Base-by-base conservation (phyloP, 441 rosid species). In the Gossypium gossypioides region DNA sequence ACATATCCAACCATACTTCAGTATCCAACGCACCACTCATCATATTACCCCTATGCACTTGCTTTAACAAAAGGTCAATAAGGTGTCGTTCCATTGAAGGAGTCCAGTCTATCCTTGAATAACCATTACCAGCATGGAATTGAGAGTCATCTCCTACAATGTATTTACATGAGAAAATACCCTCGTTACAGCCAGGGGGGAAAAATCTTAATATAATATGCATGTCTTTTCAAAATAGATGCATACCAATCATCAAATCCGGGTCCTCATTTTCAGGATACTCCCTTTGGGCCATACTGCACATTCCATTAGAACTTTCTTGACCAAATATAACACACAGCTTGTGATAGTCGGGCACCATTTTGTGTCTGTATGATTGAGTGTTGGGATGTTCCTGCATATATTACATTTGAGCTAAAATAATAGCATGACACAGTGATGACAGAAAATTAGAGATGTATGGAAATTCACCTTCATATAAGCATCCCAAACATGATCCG, bases 61-160 rank as follows among this genome's bases (percentile, higher is more conserved):
- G 83, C 75, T 79, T 78, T 78, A 85, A 79, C 85, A 82, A 76
- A 61, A 85, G 79, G 77, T 85, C 88, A 61, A 86, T 79, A 71
- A 85, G 80, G 77, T 83, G 57, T 15, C 87, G 84, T 34, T 80
- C 82, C 84, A 85, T 83, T 5, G 66, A 51, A 66, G 88, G 85
- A 2, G 85, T 85, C 88, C 88, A 85, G 63, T 73, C 78, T 52
- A 76, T 50, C 32, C 34, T 62, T 6, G 74, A 81, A 65, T 46
- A 69, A 78, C 73, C 80, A 18, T 77, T 75, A 71, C 78, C 65
- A 15, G 52, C 76, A 74, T 44, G 54, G 56, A 58, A 64, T 65
- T 71, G 77, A 52, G 22, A 34, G 9, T 78, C 82, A 56, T 73
- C 82, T 69, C 82, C 83, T 79, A 72, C 71, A 70, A 80, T 61